A percentile compares a stretch with the other conserved stretches of the same genome.
phyloP scores from a whole-genome alignment of 2,329 filamentous ascomycete genomes.

The Trichoderma hamatum region DNA sequence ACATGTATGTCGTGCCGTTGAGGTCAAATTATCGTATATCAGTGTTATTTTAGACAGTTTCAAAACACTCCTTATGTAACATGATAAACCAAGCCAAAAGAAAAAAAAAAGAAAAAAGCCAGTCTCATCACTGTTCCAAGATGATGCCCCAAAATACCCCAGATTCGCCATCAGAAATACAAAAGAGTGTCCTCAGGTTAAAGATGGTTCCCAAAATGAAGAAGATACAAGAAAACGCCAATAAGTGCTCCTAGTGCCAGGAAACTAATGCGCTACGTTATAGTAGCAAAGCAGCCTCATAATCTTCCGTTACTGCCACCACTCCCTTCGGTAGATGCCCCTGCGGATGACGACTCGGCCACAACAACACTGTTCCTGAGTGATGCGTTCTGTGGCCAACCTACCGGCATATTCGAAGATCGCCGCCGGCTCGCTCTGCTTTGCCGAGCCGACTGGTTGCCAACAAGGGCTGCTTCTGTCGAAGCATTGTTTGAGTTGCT shows the following conservation, averaged over 20 bases:
- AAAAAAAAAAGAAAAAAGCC: not conserved
- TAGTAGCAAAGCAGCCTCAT: not conserved
- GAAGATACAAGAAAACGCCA: slow-evolving; percentile 9
- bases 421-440: slow-evolving; percentile 33
- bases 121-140: not conserved
- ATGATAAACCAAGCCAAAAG: slow-evolving; percentile 7
- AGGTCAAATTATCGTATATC: not conserved
- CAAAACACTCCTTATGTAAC: not conserved
- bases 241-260: not conserved
- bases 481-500: slow-evolving; percentile 30
- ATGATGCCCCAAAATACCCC: not conserved
- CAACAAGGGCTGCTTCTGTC: slow-evolving; percentile 27
- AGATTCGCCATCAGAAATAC: slow-evolving; percentile 3
- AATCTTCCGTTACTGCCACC: not conserved
- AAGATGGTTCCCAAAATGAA: not conserved
- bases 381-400: slow-evolving; percentile 43
- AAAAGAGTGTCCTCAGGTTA: not conserved
- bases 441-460: slow-evolving; percentile 31
- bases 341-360: slow-evolving; percentile 11
- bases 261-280: not conserved
- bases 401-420: slow-evolving; percentile 43
- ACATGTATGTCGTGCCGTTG: slow-evolving; percentile 10
- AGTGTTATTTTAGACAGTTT: not conserved
- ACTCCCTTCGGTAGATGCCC: slow-evolving; percentile 14
- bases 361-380: slow-evolving; percentile 33